Percentiles rank a stretch among this genome's conserved stretches.
Conservation (phyloP, 306 rosid genomes). For the Cercis canadensis region DNA sequence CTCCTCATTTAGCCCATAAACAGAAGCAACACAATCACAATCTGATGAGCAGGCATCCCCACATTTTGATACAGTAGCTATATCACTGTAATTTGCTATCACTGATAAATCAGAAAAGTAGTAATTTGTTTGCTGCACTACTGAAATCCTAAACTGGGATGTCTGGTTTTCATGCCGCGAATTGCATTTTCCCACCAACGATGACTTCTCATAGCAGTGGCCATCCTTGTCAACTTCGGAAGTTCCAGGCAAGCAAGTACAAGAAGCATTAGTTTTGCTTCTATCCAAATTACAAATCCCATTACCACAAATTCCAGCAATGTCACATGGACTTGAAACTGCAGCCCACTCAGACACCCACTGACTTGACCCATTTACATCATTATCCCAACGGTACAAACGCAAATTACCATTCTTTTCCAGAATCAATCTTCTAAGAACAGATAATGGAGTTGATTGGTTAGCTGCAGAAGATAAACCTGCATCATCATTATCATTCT, state of each 20-base stretch:
- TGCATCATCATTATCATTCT: conserved; percentile 70
- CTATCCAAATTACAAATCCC: conserved; percentile 77
- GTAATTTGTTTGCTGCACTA: conserved; percentile 79
- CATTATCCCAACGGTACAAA: conserved; percentile 80
- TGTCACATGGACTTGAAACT: conserved; percentile 84
- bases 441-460: conserved; percentile 44
- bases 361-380: conserved; percentile 81
- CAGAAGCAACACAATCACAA: conserved; percentile 92
- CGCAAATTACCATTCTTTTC: conserved; percentile 83
- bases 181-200: conserved; percentile 66
- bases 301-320: conserved; percentile 93
- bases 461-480: conserved; percentile 66
- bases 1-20: conserved; percentile 84
- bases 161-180: conserved; percentile 43
- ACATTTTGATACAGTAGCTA: conserved; percentile 65
- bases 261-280: conserved; percentile 75
- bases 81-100: conserved; percentile 81
- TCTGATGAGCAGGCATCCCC: conserved; percentile 85
- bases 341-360: conserved; percentile 99
- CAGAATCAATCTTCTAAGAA: conserved; percentile 64
- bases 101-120: conserved; percentile 78
- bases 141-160: conserved; percentile 57
- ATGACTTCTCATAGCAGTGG: conserved; percentile 75
- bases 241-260: conserved; percentile 87
- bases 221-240: conserved; percentile 53